phyloP scores from a whole-genome alignment of 1,284 basidiomycete species.

The Pseudozyma flocculosa region DNA sequence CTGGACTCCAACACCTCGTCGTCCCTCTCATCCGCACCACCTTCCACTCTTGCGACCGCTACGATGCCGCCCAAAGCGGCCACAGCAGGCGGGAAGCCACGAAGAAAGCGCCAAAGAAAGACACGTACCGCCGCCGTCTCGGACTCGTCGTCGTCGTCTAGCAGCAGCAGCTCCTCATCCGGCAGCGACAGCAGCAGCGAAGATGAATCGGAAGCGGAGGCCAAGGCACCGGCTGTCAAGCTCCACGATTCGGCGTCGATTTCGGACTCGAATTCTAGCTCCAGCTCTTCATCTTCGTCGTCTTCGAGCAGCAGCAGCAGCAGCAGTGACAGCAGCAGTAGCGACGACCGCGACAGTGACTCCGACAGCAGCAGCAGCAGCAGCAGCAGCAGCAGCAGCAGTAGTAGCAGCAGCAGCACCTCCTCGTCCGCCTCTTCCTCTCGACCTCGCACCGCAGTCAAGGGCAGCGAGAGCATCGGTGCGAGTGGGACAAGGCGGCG shows the following conservation, averaged over 20 bases:
- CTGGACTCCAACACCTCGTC: too few relatives aligned
- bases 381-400: too few relatives aligned
- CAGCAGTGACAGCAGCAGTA: neutral
- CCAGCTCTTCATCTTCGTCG: slow-evolving; percentile 8
- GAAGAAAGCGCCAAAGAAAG: slow-evolving; percentile 24
- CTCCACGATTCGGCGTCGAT: neutral
- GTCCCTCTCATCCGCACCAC: neutral
- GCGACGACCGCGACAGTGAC: slow-evolving; percentile 1
- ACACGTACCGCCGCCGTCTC: slow-evolving; percentile 26
- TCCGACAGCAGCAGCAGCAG: slow-evolving; percentile 4
- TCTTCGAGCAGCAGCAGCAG: neutral
- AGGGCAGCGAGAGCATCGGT: too few relatives aligned
- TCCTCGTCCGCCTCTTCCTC: slow-evolving; percentile 10
- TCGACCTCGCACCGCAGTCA: too few relatives aligned
- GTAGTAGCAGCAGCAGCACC: slow-evolving; percentile 1
- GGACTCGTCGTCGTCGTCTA: slow-evolving; percentile 25
- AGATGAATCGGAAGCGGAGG: neutral
- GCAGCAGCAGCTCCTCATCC: slow-evolving; percentile 11
- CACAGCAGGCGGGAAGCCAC: slow-evolving; percentile 5
- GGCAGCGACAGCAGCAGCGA: slow-evolving; percentile 7
- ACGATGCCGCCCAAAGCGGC: slow-evolving; percentile 3
- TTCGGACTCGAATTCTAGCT: neutral
- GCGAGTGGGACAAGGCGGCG: too few relatives aligned
- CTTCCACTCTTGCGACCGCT: too few relatives aligned
- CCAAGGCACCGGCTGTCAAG: neutral